Evolutionary conservation across 1,284 basidiomycete species (phyloP).

Genomic region (Wallemia ichthyophaga): DNA sequence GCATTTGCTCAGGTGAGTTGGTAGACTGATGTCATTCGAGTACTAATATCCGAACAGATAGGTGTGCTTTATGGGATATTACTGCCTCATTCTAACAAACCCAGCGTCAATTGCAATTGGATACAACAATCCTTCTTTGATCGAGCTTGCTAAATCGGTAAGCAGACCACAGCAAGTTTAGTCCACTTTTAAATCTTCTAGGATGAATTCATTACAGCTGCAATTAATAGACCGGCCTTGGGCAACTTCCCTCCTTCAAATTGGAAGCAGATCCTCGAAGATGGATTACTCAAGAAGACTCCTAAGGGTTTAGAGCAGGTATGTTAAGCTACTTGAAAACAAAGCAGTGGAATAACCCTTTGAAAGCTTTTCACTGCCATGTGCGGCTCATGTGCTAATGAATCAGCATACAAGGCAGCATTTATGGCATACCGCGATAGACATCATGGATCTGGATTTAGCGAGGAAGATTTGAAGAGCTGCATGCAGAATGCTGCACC

Average conservation of each 20-base stretch:
- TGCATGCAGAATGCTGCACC: constrained; percentile 24
- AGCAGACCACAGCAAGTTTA: background rate
- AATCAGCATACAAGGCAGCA: constrained; percentile 25
- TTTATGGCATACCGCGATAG: constrained; percentile 20
- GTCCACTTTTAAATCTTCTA: constrained; percentile 5
- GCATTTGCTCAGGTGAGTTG: constrained; percentile 21
- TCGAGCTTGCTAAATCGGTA: constrained; percentile 16
- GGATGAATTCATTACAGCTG: constrained; percentile 17
- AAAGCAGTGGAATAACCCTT: background rate
- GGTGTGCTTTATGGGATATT: background rate
- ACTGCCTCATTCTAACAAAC: constrained; percentile 6
- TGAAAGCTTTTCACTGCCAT: constrained; percentile 7
- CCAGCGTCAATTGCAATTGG: constrained; percentile 18
- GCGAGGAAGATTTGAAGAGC: constrained; percentile 14
- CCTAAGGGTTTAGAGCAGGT: constrained; percentile 22
- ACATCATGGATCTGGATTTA: constrained; percentile 14
- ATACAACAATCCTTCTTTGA: constrained; percentile 21
- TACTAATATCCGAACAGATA: background rate
- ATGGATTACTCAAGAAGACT: constrained; percentile 20
- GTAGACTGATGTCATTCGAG: constrained; percentile 6
- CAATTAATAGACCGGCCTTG: constrained; percentile 23
- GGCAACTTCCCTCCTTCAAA: constrained; percentile 22
- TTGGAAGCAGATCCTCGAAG: constrained; percentile 19
- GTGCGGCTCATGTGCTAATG: constrained; percentile 17
- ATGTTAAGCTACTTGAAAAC: background rate